These are phyloP conservation scores for Streptanthus diversifolius DNA, from an alignment of 345 rosid species.

Conservation along the genomic window DNA sequence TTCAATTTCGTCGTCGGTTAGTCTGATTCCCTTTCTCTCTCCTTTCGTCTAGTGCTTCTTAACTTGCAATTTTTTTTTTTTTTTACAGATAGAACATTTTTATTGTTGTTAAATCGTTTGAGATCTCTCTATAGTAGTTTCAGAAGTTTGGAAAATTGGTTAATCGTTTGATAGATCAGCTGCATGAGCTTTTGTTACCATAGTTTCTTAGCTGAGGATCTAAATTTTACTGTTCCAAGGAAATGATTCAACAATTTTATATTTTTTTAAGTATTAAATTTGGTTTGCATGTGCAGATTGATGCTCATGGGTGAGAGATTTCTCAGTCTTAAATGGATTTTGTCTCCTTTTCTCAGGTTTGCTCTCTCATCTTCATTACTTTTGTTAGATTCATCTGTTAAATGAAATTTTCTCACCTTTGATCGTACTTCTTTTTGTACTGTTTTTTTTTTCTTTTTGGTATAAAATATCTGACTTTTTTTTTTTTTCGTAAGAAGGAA, in stretches of 20 bases:
- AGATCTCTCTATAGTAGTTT: background rate
- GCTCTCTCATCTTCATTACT: background rate
- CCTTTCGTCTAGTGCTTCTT: background rate
- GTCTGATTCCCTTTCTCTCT: background rate
- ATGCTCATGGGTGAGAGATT: background rate
- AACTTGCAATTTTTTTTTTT: background rate
- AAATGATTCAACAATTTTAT: background rate
- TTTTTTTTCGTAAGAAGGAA: background rate
- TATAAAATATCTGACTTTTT: background rate
- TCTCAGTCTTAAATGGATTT: background rate
- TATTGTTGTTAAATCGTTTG: background rate
- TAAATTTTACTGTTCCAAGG: background rate
- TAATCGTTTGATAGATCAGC: slow-evolving; percentile 1
- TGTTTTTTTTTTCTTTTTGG: background rate
- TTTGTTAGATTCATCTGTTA: background rate
- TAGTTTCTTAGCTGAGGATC: background rate
- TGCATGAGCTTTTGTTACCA: background rate
- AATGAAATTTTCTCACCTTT: background rate
- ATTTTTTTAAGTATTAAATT: background rate
- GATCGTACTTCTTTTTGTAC: background rate
- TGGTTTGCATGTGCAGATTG: slow-evolving; percentile 27
- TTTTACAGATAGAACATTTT: background rate
- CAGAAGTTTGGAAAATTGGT: background rate
- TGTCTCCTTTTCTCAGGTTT: slow-evolving; percentile 23
- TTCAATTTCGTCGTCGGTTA: background rate